These are phyloP conservation scores for Ceratobasidium sp. DNA, from an alignment of 1,284 basidiomycete genomes.

Conservation along the genomic window DNA sequence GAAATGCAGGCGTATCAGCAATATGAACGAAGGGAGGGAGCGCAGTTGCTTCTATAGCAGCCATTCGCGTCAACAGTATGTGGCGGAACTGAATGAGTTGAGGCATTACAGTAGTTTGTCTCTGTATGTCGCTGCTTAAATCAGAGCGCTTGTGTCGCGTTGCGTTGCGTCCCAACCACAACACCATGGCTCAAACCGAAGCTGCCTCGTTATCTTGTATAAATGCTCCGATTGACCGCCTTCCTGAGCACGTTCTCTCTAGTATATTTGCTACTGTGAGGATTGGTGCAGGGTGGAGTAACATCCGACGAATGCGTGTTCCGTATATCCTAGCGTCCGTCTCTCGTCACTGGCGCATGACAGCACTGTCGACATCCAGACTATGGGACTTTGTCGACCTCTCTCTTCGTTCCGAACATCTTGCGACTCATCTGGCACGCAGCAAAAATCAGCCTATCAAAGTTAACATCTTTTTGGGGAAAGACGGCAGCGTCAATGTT, in stretches of 20 bases:
- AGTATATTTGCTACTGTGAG: neutral
- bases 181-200: neutral
- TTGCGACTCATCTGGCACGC: neutral
- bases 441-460: neutral
- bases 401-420: neutral
- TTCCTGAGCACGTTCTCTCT: neutral
- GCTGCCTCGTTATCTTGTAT: neutral
- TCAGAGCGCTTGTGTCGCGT: too few species aligned
- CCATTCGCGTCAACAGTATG: too few species aligned
- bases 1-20: neutral
- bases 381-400: neutral
- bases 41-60: too few species aligned
- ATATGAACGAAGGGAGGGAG: neutral
- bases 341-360: neutral
- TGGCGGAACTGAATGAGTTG: too few species aligned
- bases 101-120: too few species aligned
- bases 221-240: neutral
- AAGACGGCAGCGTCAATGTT: neutral
- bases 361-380: neutral
- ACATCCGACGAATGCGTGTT: neutral
- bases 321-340: neutral
- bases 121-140: too few species aligned
- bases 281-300: neutral
- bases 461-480: neutral
- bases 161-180: too few species aligned